Base-by-base conservation (phyloP, 2,329 filamentous ascomycete species). In the Aspergillus chevalieri region DNA sequence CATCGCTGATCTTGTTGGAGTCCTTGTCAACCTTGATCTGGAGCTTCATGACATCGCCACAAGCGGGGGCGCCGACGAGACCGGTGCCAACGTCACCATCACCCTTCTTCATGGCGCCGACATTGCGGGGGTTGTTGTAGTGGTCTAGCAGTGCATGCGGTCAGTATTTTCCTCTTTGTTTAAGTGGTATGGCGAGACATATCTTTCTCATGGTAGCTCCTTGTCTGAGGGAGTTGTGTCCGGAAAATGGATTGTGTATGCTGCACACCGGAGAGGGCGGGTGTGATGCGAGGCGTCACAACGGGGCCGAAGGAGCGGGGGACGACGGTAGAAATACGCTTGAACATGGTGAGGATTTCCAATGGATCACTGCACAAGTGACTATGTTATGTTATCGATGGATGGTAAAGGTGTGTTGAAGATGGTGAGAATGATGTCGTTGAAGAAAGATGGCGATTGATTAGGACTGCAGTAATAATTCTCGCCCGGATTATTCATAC, bases 11-110 rank as follows among this genome's bases (percentile, higher is more conserved):
- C 60, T 84, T 92, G 70, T 93, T 88, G 64, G 84, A 89, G 61
- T 86, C 79, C 57, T 88, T 87, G 73, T 96, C 90, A 63, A 96
- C 91, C 51, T 89, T 85, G 73, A 95, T 95, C 76, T 94, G 88
- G 30, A 95, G 80, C 73, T 93, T 93, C 87, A 95, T 94, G 53
- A 95, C 89, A 70, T 95, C 89, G 71, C 89, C 89, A 66, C 88
- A 92, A 28, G 89, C 89, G 45, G 89, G 89, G n/a, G 89, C 89
- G 59, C 88, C 84, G 57, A 96, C 91, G 47, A 96, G 86, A 41
- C 91, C 91, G 15, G 91, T 95, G 58, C 91, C 91, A 54, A 96
- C 91, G 57, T 93, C 87, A 49, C 74, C 69, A 58, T 93, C 89
- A 55, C 81, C 81, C 78, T 94, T 94, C 70, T 78, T 72, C 82